Base-by-base conservation (phyloP, 2,329 filamentous ascomycete genomes). In the Metarhizium guizhouense region DNA sequence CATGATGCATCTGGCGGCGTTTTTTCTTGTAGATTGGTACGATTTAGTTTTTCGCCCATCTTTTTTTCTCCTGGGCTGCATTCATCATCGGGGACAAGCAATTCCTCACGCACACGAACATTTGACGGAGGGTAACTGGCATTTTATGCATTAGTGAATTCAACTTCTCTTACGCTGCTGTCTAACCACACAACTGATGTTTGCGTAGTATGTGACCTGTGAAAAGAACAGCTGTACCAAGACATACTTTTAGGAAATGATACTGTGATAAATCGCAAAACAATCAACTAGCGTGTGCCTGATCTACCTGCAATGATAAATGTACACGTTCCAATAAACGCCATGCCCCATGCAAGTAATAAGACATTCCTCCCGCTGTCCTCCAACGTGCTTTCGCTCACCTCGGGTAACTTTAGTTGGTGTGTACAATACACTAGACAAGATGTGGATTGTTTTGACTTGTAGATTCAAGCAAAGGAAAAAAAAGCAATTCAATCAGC, bases 251-350 rank as follows among this genome's bases (percentile, higher is more conserved):
- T 10, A 20, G 42, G 18, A 25, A 34, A 14, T n/a, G 40, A 52
- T 32, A 29, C 16, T 3, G 18, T 2, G 8, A 7, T 25, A 47
- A 25, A 25, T 25, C 6, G 30, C 45, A 14, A 4, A 20, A 32
- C 18, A 30, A 48, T 13, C 43, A n/a, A 59, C 59, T 59, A 36
- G 57, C 60, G 55, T 55, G 56, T 55, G 45, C 45, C 45, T 48
- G 49, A 5, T 51, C 49, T 51, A 38, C 14, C 16, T 40, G 49
- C 32, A 29, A 18, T 51, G 61, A 61, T 63, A 65, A 65, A 68
- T 67, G 60, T 71, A 72, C 67, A 73, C 59, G 60, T 63, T 65
- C 65, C 65, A 58, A 48, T 29, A 59, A 72, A 72, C 70, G 69
- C 71, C 70, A 62, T 69, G 65, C 67, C 68, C 63, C 59, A 72